These are phyloP conservation scores for Arthrobotrys conoides DNA, from an alignment of 2,329 filamentous ascomycete species.

Conservation along the genomic window DNA sequence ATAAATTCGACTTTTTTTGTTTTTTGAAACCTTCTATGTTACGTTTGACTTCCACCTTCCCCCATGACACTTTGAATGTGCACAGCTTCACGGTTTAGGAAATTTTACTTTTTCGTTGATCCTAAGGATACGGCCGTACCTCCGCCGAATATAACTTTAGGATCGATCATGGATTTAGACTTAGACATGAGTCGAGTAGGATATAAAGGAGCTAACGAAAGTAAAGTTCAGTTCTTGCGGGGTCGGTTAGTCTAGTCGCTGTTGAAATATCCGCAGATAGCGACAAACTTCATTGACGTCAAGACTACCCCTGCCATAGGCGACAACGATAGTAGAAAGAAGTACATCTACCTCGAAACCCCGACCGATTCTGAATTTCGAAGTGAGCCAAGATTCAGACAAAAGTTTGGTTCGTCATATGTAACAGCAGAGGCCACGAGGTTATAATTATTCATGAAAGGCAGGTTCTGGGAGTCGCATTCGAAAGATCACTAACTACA, in stretches of 20 bases:
- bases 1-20: slow-evolving; percentile 1
- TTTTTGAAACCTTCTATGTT: slow-evolving; percentile 29
- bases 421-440: slow-evolving; percentile 50
- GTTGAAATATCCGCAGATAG: slow-evolving; percentile 27
- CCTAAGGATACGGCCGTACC: slow-evolving; percentile 13
- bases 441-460: slow-evolving; percentile 46
- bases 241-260: slow-evolving; percentile 25
- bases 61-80: slow-evolving; percentile 45
- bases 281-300: slow-evolving; percentile 24
- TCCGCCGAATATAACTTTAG: slow-evolving; percentile 17
- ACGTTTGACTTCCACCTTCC: slow-evolving; percentile 25
- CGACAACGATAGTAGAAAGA: not conserved
- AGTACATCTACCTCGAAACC: slow-evolving; percentile 12
- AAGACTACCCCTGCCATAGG: slow-evolving; percentile 16
- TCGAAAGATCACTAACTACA: slow-evolving; percentile 36
- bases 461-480: slow-evolving; percentile 35
- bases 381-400: slow-evolving; percentile 36
- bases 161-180: slow-evolving; percentile 29
- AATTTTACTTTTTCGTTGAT: slow-evolving; percentile 32
- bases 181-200: slow-evolving; percentile 25
- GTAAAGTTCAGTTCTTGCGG: slow-evolving; percentile 23
- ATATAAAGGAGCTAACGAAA: slow-evolving; percentile 20
- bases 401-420: slow-evolving; percentile 49
- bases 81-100: slow-evolving; percentile 14
- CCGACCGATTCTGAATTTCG: not conserved